Evolutionary conservation across 345 rosid genomes (phyloP).

Genomic region (Corymbia maculata): DNA sequence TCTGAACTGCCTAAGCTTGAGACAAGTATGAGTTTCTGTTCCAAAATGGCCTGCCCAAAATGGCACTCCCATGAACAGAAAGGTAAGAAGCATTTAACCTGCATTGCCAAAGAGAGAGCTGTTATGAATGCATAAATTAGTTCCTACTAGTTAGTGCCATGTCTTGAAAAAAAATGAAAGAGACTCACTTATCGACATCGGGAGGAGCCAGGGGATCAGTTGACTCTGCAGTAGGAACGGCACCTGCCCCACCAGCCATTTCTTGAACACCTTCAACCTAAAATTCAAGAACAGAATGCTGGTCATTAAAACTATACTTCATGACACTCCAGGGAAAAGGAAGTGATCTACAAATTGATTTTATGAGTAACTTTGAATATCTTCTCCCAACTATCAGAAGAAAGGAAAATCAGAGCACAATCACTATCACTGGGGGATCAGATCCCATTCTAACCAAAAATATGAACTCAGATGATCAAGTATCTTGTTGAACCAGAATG

Average conservation of each 20-base stretch:
- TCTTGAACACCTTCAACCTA: conserved; percentile 80
- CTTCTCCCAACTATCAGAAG: neutral
- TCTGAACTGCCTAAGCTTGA: conserved; percentile 11
- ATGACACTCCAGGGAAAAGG: neutral
- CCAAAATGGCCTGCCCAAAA: conserved; percentile 71
- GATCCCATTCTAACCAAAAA: neutral
- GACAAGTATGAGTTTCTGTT: conserved; percentile 44
- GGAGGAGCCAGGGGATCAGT: conserved; percentile 83
- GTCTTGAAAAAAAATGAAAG: neutral
- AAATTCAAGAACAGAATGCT: neutral
- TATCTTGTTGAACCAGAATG: neutral
- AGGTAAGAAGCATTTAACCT: conserved; percentile 80
- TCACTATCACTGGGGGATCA: neutral
- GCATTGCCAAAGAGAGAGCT: neutral
- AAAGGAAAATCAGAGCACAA: neutral
- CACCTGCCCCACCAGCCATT: conserved; percentile 34
- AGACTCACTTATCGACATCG: conserved; percentile 68
- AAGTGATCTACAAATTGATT: neutral
- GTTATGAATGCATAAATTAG: neutral
- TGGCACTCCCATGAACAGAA: conserved; percentile 66
- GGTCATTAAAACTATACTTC: neutral
- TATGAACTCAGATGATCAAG: neutral
- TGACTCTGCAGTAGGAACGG: conserved; percentile 43
- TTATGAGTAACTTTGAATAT: neutral
- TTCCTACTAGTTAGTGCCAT: neutral